phyloP scores from a whole-genome alignment of 2,329 filamentous ascomycete species.

The Colletotrichum ledebouriae region DNA sequence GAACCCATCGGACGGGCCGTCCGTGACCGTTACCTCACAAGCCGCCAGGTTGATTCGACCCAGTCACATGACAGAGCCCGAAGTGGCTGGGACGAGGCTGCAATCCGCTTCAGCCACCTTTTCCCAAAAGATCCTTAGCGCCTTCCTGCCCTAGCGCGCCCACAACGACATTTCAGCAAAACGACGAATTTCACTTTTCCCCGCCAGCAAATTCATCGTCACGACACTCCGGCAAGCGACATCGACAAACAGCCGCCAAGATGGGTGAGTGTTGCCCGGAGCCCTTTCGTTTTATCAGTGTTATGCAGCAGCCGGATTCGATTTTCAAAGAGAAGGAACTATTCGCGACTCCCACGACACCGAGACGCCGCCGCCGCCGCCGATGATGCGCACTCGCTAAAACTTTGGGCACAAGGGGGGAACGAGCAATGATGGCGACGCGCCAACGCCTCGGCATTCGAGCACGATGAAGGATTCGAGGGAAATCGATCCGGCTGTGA shows the following conservation, averaged over 20 bases:
- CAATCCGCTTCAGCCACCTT: constrained; percentile 30
- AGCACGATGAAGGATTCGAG: not conserved
- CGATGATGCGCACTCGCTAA: constrained; percentile 32
- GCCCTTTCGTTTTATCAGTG: constrained; percentile 13
- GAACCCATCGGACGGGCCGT: too few relatives aligned
- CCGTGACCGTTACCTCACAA: not conserved
- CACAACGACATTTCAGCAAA: constrained; percentile 43
- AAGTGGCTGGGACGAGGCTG: constrained; percentile 28
- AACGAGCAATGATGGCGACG: not conserved
- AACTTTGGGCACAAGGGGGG: constrained; percentile 27
- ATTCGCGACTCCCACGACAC: not conserved
- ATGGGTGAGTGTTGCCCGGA: constrained; percentile 42
- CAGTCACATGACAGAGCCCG: constrained; percentile 30
- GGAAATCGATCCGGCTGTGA: constrained; percentile 31
- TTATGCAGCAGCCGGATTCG: constrained; percentile 30
- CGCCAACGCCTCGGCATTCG: not conserved
- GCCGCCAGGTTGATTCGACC: not conserved
- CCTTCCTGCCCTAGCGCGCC: constrained; percentile 40
- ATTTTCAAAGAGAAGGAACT: constrained; percentile 1
- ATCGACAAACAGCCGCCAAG: constrained; percentile 45
- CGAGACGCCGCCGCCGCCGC: constrained; percentile 14
- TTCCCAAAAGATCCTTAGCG: constrained; percentile 20
- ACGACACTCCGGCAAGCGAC: constrained; percentile 44
- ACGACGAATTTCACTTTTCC: constrained; percentile 31
- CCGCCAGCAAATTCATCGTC: constrained; percentile 41